These are phyloP conservation scores for Eimeria necatrix DNA, from an alignment of 169 alveolate species.

Conservation along the genomic window DNA sequence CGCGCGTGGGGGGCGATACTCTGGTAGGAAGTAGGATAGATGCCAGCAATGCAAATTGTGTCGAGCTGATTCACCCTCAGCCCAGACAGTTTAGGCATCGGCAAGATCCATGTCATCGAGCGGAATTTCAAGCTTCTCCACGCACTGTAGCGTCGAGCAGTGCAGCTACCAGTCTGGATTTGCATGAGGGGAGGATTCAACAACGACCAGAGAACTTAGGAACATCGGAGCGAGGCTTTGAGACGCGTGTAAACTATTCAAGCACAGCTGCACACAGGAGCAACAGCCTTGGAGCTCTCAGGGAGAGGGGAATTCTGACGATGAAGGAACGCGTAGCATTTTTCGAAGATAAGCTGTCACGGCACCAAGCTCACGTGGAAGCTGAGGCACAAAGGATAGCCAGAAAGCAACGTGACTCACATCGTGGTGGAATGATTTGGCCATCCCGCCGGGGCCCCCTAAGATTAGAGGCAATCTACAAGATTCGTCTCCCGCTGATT, in stretches of 20 bases:
- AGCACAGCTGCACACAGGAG: slow-evolving; percentile 31
- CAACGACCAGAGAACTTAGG: not conserved
- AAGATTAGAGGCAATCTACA: slow-evolving; percentile 75
- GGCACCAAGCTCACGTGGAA: slow-evolving; percentile 72
- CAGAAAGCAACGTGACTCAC: slow-evolving; percentile 23
- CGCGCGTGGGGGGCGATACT: not conserved
- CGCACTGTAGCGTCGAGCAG: not conserved
- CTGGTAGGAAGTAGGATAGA: not conserved
- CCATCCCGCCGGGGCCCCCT: slow-evolving; percentile 80
- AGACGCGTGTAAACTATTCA: not conserved
- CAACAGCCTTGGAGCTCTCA: slow-evolving; percentile 56
- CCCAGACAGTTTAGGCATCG: not conserved
- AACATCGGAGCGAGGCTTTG: not conserved
- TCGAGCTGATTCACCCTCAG: not conserved
- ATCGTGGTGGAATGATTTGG: slow-evolving; percentile 66
- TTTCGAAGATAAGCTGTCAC: slow-evolving; percentile 45
- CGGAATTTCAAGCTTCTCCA: slow-evolving; percentile 38
- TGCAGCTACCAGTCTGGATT: not conserved
- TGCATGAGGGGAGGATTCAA: not conserved
- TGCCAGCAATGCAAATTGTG: not conserved
- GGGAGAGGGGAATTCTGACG: slow-evolving; percentile 31
- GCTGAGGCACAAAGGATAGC: slow-evolving; percentile 37
- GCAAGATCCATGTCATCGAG: slow-evolving; percentile 44
- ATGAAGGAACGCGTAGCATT: slow-evolving; percentile 73
- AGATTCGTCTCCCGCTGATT: slow-evolving; percentile 75